A percentile compares a stretch with the other conserved stretches of the same genome.
Conservation (phyloP, 2,329 filamentous ascomycete genomes). For the Alternaria sp. region DNA sequence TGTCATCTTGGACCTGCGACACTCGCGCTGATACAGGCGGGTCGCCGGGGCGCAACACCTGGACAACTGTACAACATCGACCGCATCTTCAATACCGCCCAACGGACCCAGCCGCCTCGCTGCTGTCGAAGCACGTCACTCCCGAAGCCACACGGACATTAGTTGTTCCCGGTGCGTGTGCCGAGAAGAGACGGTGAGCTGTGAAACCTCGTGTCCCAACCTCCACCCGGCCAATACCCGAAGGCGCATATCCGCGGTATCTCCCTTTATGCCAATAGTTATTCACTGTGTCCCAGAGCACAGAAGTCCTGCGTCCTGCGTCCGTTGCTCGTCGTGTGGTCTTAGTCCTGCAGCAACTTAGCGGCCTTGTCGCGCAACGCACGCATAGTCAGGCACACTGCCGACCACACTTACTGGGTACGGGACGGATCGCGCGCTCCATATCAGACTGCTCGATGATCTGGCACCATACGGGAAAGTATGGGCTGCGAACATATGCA, state of each 20-base stretch:
- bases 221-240: constrained; percentile 13
- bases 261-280: neutral
- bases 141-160: constrained; percentile 18
- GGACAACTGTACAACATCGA: constrained; percentile 8
- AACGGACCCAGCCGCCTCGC: constrained; percentile 2
- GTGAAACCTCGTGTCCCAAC: constrained; percentile 17
- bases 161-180: constrained; percentile 8
- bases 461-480: constrained; percentile 44
- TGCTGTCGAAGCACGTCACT: constrained; percentile 11
- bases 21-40: constrained; percentile 2
- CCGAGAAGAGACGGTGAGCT: constrained; percentile 29
- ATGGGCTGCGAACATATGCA: constrained; percentile 44
- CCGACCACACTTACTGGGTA: constrained; percentile 22
- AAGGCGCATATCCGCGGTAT: constrained; percentile 4
- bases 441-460: constrained; percentile 39
- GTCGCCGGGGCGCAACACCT: constrained; percentile 6
- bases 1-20: constrained; percentile 2
- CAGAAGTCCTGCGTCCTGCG: constrained; percentile 14
- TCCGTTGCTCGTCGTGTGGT: constrained; percentile 15
- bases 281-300: constrained; percentile 1
- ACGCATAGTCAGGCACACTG: constrained; percentile 22
- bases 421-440: constrained; percentile 46
- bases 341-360: constrained; percentile 29
- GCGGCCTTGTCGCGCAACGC: constrained; percentile 10
- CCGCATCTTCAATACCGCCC: constrained; percentile 1